Evolutionary conservation across 2,329 filamentous ascomycete species (phyloP).

Genomic region (Emergomyces orientalis): DNA sequence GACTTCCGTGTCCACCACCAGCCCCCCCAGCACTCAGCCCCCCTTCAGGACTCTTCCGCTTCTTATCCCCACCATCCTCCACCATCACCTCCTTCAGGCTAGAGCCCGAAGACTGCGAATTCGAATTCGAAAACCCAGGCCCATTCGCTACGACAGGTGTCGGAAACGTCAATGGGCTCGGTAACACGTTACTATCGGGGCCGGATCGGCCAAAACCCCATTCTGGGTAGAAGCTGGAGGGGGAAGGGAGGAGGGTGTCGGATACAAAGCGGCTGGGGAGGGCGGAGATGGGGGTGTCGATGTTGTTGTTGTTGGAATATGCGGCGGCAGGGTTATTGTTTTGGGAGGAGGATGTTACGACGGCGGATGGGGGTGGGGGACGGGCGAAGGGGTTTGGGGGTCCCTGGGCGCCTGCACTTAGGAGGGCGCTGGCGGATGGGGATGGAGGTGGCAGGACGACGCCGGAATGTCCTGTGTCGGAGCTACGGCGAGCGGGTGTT

Average conservation of each 20-base stretch:
- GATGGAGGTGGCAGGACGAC: constrained; percentile 88
- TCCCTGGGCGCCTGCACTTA: constrained; percentile 84
- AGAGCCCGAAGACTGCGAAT: not conserved
- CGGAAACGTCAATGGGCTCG: constrained; percentile 85
- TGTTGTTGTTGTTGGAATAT: constrained; percentile 33
- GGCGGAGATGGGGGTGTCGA: constrained; percentile 81
- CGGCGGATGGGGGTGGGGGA: constrained; percentile 57
- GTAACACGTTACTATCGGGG: constrained; percentile 72
- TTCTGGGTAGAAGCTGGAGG: constrained; percentile 84
- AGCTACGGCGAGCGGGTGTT: constrained; percentile 47
- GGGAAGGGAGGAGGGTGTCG: constrained; percentile 78
- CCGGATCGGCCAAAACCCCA: constrained; percentile 63
- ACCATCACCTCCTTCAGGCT: constrained; percentile 16
- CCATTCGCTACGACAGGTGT: constrained; percentile 53
- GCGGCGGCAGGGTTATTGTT: constrained; percentile 28
- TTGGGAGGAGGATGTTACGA: constrained; percentile 23
- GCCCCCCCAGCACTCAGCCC: constrained; percentile 24
- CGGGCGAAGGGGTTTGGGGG: constrained; percentile 93
- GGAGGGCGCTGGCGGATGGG: constrained; percentile 71
- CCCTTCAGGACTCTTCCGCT: constrained; percentile 36
- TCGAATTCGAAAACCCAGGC: constrained; percentile 27
- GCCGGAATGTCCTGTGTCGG: constrained; percentile 52
- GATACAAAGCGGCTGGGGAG: constrained; percentile 85
- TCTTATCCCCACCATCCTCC: constrained; percentile 32
- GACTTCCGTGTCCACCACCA: not conserved